A percentile compares a stretch with the other conserved stretches of the same genome.
phyloP scores from a whole-genome alignment of 2,329 filamentous ascomycete species.

The Colletotrichum cuscutae region DNA sequence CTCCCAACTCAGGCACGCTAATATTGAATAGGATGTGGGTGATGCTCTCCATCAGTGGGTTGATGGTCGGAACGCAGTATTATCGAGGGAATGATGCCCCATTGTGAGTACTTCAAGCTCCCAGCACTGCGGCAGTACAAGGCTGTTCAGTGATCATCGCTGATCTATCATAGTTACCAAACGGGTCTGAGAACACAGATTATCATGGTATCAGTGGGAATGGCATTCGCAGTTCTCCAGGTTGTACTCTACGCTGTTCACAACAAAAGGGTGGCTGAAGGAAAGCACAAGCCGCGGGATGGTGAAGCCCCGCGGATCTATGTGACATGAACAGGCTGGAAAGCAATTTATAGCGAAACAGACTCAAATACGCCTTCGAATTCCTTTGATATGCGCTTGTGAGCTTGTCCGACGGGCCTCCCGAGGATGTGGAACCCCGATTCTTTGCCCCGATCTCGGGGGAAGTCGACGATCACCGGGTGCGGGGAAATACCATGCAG shows the following conservation, averaged over 20 bases:
- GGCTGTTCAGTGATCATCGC: neutral
- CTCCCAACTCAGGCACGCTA: neutral
- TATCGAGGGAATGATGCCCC: conserved; percentile 54
- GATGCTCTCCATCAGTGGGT: conserved; percentile 59
- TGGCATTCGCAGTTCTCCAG: conserved; percentile 52
- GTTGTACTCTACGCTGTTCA: conserved; percentile 49
- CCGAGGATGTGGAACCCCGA: neutral
- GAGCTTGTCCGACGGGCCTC: neutral
- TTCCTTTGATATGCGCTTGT: neutral
- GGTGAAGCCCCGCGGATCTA: conserved; percentile 34
- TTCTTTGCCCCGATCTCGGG: neutral
- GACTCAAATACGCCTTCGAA: no score
- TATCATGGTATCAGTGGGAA: conserved; percentile 52
- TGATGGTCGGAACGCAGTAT: conserved; percentile 63
- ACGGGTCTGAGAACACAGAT: conserved; percentile 57
- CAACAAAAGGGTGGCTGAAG: conserved; percentile 44
- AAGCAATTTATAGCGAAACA: neutral
- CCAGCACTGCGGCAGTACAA: no score
- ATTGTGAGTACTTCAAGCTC: conserved; percentile 43
- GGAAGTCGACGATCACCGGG: no score
- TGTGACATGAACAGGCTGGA: conserved; percentile 15
- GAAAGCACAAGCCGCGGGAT: conserved; percentile 34
- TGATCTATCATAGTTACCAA: conserved; percentile 46
- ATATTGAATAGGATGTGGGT: conserved; percentile 50
- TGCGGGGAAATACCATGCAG: neutral